A percentile compares a stretch with the other conserved stretches of the same genome.
phyloP scores from a whole-genome alignment of 768 basidiomycete genomes.

The Hypsizygus marmoreus region DNA sequence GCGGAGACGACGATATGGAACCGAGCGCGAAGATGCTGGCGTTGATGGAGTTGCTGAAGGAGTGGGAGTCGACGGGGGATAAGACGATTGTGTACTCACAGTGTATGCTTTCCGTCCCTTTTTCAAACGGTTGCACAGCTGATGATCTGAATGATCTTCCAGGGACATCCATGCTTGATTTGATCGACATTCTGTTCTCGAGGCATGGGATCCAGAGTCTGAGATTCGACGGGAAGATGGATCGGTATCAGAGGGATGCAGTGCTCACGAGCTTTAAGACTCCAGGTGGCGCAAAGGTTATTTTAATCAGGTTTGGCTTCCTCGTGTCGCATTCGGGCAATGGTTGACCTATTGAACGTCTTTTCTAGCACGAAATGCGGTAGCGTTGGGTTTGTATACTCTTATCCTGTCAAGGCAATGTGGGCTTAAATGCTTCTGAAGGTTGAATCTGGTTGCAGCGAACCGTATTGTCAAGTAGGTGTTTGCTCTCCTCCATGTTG shows the following conservation, averaged over 20 bases:
- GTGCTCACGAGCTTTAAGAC: slow-evolving; percentile 56
- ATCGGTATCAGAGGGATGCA: slow-evolving; percentile 49
- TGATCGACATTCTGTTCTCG: slow-evolving; percentile 60
- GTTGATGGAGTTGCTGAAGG: slow-evolving; percentile 54
- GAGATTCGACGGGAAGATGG: slow-evolving; percentile 74
- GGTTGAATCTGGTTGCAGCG: slow-evolving; percentile 63
- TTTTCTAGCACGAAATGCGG: slow-evolving; percentile 59
- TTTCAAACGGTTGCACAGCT: not conserved
- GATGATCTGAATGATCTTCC: not conserved
- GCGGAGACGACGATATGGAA: slow-evolving; percentile 62
- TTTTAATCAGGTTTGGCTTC: slow-evolving; percentile 59
- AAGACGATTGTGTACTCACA: slow-evolving; percentile 75
- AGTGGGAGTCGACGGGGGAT: slow-evolving; percentile 62
- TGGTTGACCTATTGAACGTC: not conserved
- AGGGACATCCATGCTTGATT: slow-evolving; percentile 78
- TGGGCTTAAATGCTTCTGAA: slow-evolving; percentile 11
- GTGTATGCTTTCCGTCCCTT: slow-evolving; percentile 37
- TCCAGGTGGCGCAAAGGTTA: slow-evolving; percentile 57
- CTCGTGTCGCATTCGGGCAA: not conserved
- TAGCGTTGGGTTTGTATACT: slow-evolving; percentile 53
- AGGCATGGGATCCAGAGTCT: slow-evolving; percentile 59
- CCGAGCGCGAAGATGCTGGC: slow-evolving; percentile 70
- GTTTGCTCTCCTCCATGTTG: not conserved
- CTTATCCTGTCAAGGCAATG: not conserved
- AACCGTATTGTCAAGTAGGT: slow-evolving; percentile 71